phyloP scores from a whole-genome alignment of 1,139 yeast genomes.

The Taiozyma onychis region DNA sequence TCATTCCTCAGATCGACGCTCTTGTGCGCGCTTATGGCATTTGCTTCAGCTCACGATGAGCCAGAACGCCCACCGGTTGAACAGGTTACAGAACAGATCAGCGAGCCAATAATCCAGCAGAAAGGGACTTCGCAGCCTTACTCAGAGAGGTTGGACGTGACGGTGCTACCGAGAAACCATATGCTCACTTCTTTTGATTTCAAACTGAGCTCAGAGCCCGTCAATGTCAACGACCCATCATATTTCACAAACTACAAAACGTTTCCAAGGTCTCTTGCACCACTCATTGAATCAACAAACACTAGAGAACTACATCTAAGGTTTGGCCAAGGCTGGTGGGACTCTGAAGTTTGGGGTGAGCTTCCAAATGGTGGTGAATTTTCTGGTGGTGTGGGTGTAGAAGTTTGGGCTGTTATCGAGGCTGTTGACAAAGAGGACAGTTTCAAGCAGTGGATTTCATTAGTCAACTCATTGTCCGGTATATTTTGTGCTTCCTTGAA shows the following conservation, averaged over 20 bases:
- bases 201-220: conserved; percentile 48
- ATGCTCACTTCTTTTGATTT: conserved; percentile 66
- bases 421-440: conserved; percentile 54
- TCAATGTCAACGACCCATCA: conserved; percentile 26
- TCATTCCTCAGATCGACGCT: not conserved
- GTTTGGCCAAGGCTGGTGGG: conserved; percentile 97
- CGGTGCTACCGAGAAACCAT: conserved; percentile 68
- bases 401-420: conserved; percentile 81
- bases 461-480: conserved; percentile 80
- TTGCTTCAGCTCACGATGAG: not conserved
- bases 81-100: not conserved
- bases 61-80: not conserved
- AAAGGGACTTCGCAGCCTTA: conserved; percentile 35
- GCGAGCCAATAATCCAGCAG: not conserved
- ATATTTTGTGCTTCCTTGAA: conserved; percentile 93
- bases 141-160: conserved; percentile 52
- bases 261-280: conserved; percentile 80
- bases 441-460: conserved; percentile 56
- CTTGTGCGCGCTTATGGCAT: not conserved
- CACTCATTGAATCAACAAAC: conserved; percentile 60
- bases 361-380: conserved; percentile 65
- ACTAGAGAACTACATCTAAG: conserved; percentile 77
- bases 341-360: conserved; percentile 80
- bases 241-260: conserved; percentile 53
- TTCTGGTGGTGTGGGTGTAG: conserved; percentile 96